Evolutionary conservation across 352 stramenopile species (phyloP).

Genomic region (Globisporangium echinulatum): DNA sequence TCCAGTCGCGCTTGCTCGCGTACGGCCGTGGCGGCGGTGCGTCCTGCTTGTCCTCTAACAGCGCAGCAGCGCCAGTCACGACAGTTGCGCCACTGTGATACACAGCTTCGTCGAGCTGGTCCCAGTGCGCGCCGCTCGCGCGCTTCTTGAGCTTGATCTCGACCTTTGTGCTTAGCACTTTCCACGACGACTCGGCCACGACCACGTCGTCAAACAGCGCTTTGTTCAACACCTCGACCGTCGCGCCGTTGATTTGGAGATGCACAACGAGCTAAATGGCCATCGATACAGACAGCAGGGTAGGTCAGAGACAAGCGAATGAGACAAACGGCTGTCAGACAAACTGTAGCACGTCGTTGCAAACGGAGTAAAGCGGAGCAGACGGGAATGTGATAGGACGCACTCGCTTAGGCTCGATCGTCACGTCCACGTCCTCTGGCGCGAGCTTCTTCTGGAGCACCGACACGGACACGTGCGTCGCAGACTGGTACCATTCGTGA

Average conservation of each 20-base stretch:
- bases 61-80: constrained; percentile 43
- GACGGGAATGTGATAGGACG: background rate
- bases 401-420: constrained; percentile 45
- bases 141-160: constrained; percentile 84
- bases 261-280: constrained; percentile 31
- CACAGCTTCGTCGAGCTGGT: constrained; percentile 62
- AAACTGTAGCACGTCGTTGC: too few species aligned
- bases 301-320: too few species aligned
- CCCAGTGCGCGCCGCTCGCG: constrained; percentile 45
- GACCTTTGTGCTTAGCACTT: constrained; percentile 63
- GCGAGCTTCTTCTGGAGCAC: constrained; percentile 79
- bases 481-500: constrained; percentile 87
- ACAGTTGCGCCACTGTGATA: constrained; percentile 37
- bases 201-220: constrained; percentile 71
- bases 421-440: constrained; percentile 54
- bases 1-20: constrained; percentile 84
- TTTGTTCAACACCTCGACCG: constrained; percentile 58
- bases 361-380: too few species aligned
- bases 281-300: too few species aligned
- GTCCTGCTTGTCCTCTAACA: constrained; percentile 53
- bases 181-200: constrained; percentile 43
- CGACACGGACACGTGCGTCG: constrained; percentile 71
- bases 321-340: too few species aligned
- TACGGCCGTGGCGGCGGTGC: constrained; percentile 56
- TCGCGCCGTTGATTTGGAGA: constrained; percentile 39